Base-by-base conservation (phyloP, 495 filamentous ascomycete genomes). In the Penicillium argentinense region DNA sequence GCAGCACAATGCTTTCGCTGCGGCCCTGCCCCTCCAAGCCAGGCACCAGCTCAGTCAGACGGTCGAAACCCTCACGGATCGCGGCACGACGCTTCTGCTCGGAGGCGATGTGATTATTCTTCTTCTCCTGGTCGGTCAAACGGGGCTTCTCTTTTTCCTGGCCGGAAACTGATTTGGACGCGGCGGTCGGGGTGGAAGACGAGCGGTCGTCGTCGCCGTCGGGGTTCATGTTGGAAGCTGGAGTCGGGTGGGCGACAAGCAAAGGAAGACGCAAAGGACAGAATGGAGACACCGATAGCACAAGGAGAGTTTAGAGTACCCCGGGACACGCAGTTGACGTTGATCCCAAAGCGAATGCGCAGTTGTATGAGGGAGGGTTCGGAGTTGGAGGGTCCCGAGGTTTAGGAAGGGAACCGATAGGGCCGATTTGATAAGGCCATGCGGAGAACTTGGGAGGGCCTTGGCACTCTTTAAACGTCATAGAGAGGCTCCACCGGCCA, bases 11-110 rank as follows among this genome's bases (percentile, higher is more conserved):
- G 30, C 85, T 86, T 69, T 97, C 91, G 53, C 88, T 93, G 25
- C 90, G 79, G 0, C 86, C 89, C 60, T 90, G 86, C 5, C 91
- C 91, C 59, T 87, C 82, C 12, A 91, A 66, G 0, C 88, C 91
- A 0, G 91, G 91, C 13, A 96, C 88, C 29, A 92, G 74, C 33
- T 83, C 78, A n/a, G 87, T 85, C 2, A 97, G 75, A 14, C 81
- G 75, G 66, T 96, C 91, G 53, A 93, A 95, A n/a, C 86, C 88
- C 23, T 87, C 81, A 22, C 91, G 81, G 49, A 97, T 96, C 3
- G 85, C 86, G 53, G 87, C 80, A 23, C 91, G 84, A 9, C 91
- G 85, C 67, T 96, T 95, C 63, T 95, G 86, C 64, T 97, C 91
- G 1, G 87, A 91, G 7, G 81, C 82, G 53, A 95, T 93, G 60